These are phyloP conservation scores for Colletotrichum echinochloae DNA, from an alignment of 2,329 filamentous ascomycete species.

Conservation along the genomic window DNA sequence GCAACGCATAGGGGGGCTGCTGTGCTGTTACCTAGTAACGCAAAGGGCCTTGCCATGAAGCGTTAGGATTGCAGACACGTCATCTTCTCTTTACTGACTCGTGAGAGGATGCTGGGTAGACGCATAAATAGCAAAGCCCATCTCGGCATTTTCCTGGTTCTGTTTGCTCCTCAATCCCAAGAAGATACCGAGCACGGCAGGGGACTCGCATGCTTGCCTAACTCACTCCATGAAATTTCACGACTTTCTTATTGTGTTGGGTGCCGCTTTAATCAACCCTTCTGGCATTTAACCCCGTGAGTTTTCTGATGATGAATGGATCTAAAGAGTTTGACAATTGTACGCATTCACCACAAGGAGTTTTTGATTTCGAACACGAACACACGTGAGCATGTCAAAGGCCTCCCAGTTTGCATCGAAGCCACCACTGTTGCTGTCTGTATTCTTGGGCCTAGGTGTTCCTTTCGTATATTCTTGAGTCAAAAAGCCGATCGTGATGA, in stretches of 20 bases:
- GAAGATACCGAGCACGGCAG: background rate
- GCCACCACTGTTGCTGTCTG: background rate
- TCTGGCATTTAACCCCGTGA: background rate
- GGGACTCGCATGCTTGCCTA: background rate
- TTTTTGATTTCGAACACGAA: background rate
- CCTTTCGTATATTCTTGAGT: too few relatives aligned
- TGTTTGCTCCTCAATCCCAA: background rate
- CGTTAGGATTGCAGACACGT: background rate
- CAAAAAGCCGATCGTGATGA: background rate
- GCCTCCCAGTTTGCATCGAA: background rate
- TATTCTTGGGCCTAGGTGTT: background rate
- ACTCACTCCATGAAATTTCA: background rate
- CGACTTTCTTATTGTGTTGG: background rate
- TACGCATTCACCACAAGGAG: too few relatives aligned
- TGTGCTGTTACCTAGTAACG: background rate
- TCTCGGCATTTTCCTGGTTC: background rate
- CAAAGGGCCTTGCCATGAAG: background rate
- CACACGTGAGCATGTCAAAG: background rate
- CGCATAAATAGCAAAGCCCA: fast-evolving
- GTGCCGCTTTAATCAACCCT: background rate
- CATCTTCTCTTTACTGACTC: too few relatives aligned
- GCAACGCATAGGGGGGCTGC: background rate
- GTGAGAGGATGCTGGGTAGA: background rate
- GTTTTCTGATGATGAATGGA: background rate
- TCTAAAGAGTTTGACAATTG: too few relatives aligned